phyloP scores from a whole-genome alignment of 2,329 filamentous ascomycete genomes.

The Neocatenulostroma microsporum region DNA sequence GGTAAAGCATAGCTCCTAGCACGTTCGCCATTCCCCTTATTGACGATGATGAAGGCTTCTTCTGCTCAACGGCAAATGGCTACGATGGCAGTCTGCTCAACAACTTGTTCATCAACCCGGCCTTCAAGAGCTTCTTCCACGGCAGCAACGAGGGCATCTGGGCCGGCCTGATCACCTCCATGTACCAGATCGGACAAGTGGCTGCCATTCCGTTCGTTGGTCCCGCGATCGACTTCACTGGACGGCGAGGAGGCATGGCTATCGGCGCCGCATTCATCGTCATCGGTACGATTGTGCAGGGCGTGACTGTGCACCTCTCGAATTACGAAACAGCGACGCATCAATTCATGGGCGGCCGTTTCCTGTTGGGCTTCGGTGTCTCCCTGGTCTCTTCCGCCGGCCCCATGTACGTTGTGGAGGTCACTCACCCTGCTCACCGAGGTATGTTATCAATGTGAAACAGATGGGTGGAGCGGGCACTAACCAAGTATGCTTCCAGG shows the following conservation, averaged over 20 bases:
- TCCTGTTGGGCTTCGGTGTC: constrained; percentile 56
- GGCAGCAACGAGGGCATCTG: constrained; percentile 36
- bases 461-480: no score
- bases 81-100: constrained; percentile 53
- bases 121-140: constrained; percentile 38
- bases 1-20: no score
- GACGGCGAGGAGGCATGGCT: constrained; percentile 37
- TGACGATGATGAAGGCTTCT: no score
- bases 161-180: constrained; percentile 39
- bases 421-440: constrained; percentile 55
- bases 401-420: constrained; percentile 57
- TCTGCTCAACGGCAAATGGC: constrained; percentile 40
- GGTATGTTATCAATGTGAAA: no score
- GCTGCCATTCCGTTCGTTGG: constrained; percentile 42
- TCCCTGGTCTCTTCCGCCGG: constrained; percentile 53
- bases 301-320: constrained; percentile 33
- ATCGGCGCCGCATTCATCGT: constrained; percentile 56
- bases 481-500: no score
- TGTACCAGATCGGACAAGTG: constrained; percentile 44
- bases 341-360: constrained; percentile 43
- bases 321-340: no score
- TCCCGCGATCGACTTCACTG: constrained; percentile 40
- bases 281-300: constrained; percentile 42
- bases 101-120: constrained; percentile 43
- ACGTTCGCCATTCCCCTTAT: no score